Evolutionary conservation across 495 filamentous ascomycete genomes (phyloP).

Genomic region (Hypomontagnella monticulosa): DNA sequence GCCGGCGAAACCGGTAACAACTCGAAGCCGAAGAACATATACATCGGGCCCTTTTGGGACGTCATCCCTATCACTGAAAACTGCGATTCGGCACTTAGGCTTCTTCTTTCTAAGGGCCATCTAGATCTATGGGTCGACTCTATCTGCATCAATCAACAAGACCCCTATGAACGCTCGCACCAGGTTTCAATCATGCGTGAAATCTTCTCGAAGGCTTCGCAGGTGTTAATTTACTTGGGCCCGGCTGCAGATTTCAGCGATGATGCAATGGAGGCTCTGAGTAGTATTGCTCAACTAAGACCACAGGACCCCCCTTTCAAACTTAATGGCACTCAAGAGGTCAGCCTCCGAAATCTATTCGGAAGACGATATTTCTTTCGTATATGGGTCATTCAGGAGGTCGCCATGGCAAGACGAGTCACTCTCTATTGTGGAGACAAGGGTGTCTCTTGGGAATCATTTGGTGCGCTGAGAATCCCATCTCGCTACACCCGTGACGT

Average conservation of each 20-base stretch:
- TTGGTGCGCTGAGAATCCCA: not conserved
- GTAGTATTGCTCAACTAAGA: not conserved
- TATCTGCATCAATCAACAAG: constrained; percentile 44
- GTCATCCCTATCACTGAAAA: constrained; percentile 1
- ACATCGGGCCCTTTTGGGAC: not conserved
- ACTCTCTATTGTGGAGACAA: constrained; percentile 11
- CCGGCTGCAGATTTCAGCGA: not conserved
- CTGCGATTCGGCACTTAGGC: constrained; percentile 1
- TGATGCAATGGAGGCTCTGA: not conserved
- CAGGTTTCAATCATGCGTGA: constrained; percentile 37
- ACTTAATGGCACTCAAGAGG: not conserved
- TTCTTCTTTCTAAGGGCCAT: not conserved
- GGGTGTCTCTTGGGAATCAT: not conserved
- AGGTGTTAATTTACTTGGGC: constrained; percentile 1
- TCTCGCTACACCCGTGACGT: not conserved
- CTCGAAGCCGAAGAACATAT: not conserved
- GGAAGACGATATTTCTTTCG: constrained; percentile 10
- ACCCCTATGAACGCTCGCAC: constrained; percentile 27
- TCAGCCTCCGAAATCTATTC: not conserved
- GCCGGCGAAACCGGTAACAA: constrained; percentile 1
- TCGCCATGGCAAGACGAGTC: constrained; percentile 1
- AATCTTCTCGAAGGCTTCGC: constrained; percentile 34
- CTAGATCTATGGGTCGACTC: constrained; percentile 38
- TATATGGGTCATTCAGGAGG: constrained; percentile 12
- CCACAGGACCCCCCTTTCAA: not conserved